A percentile compares a stretch with the other conserved stretches of the same genome.
phyloP scores from a whole-genome alignment of 768 basidiomycete species.

The Strobilomyces confusus region DNA sequence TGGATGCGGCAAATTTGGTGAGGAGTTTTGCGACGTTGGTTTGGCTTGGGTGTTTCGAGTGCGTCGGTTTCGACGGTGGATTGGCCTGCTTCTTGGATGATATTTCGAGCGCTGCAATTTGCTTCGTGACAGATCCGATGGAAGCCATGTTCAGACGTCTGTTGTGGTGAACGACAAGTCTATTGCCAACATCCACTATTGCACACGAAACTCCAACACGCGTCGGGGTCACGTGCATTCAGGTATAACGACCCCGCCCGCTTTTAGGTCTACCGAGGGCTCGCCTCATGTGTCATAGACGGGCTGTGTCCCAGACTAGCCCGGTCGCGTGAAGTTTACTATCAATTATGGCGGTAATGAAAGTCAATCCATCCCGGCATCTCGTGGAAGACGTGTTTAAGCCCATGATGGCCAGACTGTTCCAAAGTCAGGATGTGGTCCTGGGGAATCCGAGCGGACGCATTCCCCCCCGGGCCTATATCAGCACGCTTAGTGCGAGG shows the following conservation, averaged over 20 bases:
- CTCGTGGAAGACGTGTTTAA: conserved; percentile 50
- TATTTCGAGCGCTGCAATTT: conserved; percentile 68
- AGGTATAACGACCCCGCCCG: too few species aligned
- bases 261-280: too few species aligned
- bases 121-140: conserved; percentile 52
- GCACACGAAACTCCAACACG: conserved; percentile 16
- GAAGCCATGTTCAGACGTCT: conserved; percentile 39
- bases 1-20: conserved; percentile 70
- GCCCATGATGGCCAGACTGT: conserved; percentile 31
- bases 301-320: too few species aligned
- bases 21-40: conserved; percentile 65
- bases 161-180: not conserved
- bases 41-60: conserved; percentile 56
- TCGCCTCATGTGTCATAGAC: too few species aligned
- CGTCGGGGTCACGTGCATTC: conserved; percentile 28
- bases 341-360: conserved; percentile 30
- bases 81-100: conserved; percentile 45
- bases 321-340: too few species aligned
- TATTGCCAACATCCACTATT: too few species aligned
- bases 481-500: not conserved
- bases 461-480: conserved; percentile 53
- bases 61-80: conserved; percentile 25
- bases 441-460: conserved; percentile 37
- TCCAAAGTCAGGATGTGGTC: conserved; percentile 44
- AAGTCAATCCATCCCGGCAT: conserved; percentile 55